A percentile compares a stretch with the other conserved stretches of the same genome.
These are phyloP conservation scores for Prunus dulcis DNA, from an alignment of 306 rosid genomes.

Conservation along the genomic window DNA sequence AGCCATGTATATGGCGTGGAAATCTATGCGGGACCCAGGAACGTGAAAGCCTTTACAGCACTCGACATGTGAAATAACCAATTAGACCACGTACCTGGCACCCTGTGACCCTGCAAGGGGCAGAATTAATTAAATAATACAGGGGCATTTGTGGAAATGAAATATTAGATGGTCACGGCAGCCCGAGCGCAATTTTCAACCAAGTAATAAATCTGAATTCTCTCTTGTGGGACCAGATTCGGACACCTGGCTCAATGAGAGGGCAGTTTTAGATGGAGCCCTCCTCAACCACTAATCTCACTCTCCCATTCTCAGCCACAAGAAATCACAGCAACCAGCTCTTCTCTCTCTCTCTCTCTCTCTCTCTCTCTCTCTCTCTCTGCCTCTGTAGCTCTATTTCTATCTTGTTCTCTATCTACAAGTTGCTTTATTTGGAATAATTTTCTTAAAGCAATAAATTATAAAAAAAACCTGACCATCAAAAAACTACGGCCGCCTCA, in stretches of 20 bases:
- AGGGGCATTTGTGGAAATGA: slow-evolving; percentile 10
- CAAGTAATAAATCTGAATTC: neutral
- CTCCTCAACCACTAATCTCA: slow-evolving; percentile 49
- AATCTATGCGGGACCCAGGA: neutral
- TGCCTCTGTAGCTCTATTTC: neutral
- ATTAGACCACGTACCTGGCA: neutral
- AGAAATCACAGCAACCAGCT: slow-evolving; percentile 10
- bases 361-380: neutral
- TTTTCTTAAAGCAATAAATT: neutral
- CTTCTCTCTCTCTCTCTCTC: too few relatives aligned
- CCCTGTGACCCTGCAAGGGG: neutral
- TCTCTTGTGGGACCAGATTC: slow-evolving; percentile 9
- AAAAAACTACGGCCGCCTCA: slow-evolving; percentile 30
- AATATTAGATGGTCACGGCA: neutral
- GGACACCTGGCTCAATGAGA: slow-evolving; percentile 29
- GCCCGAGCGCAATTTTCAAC: slow-evolving; percentile 1
- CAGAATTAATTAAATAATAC: neutral
- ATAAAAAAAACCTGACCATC: neutral
- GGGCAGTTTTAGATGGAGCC: slow-evolving; percentile 49
- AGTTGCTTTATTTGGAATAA: neutral
- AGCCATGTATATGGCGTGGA: neutral
- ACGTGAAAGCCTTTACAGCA: neutral
- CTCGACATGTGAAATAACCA: neutral
- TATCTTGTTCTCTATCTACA: neutral
- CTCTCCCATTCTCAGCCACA: slow-evolving; percentile 54